phyloP scores from a whole-genome alignment of 1,284 basidiomycete species.

The Boletus holoroseus region DNA sequence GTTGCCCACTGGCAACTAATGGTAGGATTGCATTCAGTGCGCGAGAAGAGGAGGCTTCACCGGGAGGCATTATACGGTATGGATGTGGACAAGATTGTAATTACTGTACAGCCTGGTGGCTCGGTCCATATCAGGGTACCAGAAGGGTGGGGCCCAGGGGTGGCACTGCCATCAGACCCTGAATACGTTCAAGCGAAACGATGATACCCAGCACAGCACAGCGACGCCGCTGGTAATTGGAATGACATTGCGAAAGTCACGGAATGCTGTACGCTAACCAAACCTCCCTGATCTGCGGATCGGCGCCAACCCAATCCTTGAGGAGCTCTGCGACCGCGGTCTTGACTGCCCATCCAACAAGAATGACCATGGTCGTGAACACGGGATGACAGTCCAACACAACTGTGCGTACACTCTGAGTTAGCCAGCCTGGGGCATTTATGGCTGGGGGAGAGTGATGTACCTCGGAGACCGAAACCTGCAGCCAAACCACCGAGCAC shows the following conservation, averaged over 20 bases:
- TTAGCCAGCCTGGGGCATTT: slow-evolving; percentile 20
- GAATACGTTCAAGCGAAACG: background rate
- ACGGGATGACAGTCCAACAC: slow-evolving; percentile 70
- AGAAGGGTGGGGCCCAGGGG: slow-evolving; percentile 15
- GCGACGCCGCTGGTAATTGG: no score
- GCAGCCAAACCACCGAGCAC: slow-evolving; percentile 81
- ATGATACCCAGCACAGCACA: no score
- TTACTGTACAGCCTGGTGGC: background rate
- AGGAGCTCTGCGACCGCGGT: slow-evolving; percentile 57
- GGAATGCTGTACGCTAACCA: slow-evolving; percentile 79
- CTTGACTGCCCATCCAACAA: slow-evolving; percentile 74
- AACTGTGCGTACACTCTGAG: slow-evolving; percentile 40
- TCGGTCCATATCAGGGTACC: slow-evolving; percentile 16
- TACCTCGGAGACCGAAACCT: slow-evolving; percentile 63
- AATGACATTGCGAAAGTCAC: slow-evolving; percentile 25
- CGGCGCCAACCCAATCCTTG: slow-evolving; percentile 57
- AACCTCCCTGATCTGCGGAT: slow-evolving; percentile 48
- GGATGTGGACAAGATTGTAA: slow-evolving; percentile 6
- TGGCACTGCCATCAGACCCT: slow-evolving; percentile 12
- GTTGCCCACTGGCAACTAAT: slow-evolving; percentile 59
- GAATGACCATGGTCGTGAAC: slow-evolving; percentile 72
- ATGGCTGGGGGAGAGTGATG: background rate
- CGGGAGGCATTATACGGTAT: slow-evolving; percentile 24
- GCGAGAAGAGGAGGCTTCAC: slow-evolving; percentile 45
- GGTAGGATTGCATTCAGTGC: slow-evolving; percentile 75